Conservation (phyloP, 257 asterid genomes). For the Paraleonurus japonicus region DNA sequence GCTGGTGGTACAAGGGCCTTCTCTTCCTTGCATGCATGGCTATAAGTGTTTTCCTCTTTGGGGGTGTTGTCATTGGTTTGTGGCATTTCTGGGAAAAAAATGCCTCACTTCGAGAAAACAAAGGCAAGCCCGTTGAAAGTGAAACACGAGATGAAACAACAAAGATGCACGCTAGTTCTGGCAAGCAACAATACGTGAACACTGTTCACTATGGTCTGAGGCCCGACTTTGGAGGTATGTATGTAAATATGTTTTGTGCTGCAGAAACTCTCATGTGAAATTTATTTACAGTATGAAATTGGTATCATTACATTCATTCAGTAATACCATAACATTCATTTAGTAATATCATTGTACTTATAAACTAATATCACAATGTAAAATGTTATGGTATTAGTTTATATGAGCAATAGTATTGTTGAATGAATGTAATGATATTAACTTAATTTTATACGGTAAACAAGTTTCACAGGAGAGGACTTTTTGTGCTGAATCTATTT, state of each 20-base stretch:
- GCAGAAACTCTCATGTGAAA: no score
- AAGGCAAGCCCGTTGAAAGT: neutral
- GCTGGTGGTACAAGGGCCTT: slow-evolving; percentile 78
- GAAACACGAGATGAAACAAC: neutral
- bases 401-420: no score
- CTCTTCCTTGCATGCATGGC: slow-evolving; percentile 57
- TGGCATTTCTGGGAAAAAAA: slow-evolving; percentile 77
- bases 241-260: no score
- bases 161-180: slow-evolving; percentile 22
- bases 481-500: neutral
- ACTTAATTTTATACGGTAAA: no score
- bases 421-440: no score
- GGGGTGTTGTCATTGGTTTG: slow-evolving; percentile 56
- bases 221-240: slow-evolving; percentile 79
- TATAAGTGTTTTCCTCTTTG: slow-evolving; percentile 54
- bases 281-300: neutral
- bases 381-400: no score
- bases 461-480: no score
- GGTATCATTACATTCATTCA: no score
- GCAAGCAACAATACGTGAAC: slow-evolving; percentile 32
- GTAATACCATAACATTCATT: no score
- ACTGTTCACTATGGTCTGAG: slow-evolving; percentile 58
- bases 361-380: no score
- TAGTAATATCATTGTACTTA: neutral
- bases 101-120: slow-evolving; percentile 25